Base-by-base conservation (phyloP, 768 basidiomycete genomes). In the Rossbeevera mucosa region DNA sequence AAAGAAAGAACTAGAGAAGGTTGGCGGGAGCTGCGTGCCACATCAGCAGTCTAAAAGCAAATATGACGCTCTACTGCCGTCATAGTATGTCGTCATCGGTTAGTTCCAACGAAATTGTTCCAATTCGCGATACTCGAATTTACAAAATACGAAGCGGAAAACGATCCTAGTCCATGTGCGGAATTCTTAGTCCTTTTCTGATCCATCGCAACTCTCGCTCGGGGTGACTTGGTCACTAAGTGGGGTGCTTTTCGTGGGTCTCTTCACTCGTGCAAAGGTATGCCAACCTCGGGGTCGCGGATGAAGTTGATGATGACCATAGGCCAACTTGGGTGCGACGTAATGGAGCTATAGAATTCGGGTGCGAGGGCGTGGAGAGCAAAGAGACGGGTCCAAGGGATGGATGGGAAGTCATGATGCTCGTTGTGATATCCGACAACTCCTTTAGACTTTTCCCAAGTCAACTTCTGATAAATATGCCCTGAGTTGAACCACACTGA, bases 371-470 rank as follows among this genome's bases (percentile, higher is more conserved):
- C n/a, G n/a, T n/a, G n/a, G n/a, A n/a, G n/a, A n/a, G n/a, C n/a
- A n/a, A n/a, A n/a, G n/a, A n/a, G n/a, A n/a, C n/a, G n/a, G n/a
- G n/a, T n/a, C n/a, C n/a, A n/a, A n/a, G n/a, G n/a, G n/a, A n/a
- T n/a, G n/a, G n/a, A n/a, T n/a, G n/a, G n/a, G n/a, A n/a, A n/a
- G n/a, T n/a, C n/a, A n/a, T n/a, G n/a, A n/a, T n/a, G n/a, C n/a
- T n/a, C n/a, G n/a, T 99, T 97, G 69, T 99, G 96, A 66, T 97
- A 98, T 33, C 96, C 96, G 59, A 97, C 91, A n/a, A n/a, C n/a
- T n/a, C n/a, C n/a, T n/a, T n/a, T n/a, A n/a, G n/a, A n/a, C n/a
- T n/a, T n/a, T n/a, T n/a, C n/a, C n/a, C n/a, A n/a, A n/a, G n/a
- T n/a, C n/a, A n/a, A n/a, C n/a, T n/a, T n/a, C n/a, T n/a, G n/a